Conservation (phyloP, 164 flowering plant genomes). For the Piper betle region DNA sequence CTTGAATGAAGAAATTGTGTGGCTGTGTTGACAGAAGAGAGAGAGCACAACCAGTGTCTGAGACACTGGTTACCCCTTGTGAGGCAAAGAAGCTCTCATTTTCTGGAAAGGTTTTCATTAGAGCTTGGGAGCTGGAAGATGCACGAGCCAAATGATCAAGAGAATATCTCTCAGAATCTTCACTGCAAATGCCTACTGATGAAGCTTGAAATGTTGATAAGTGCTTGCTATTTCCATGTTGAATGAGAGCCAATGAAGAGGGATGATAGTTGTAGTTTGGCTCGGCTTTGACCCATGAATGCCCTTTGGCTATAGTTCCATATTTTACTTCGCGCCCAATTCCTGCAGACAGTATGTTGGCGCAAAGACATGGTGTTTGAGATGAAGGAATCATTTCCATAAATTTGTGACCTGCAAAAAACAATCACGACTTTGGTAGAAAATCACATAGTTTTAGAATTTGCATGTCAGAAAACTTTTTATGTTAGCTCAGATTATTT, state of each 20-base stretch:
- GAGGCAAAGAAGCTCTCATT: slow-evolving; percentile 23
- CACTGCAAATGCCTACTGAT: slow-evolving; percentile 15
- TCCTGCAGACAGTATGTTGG: slow-evolving; percentile 29
- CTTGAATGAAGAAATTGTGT: slow-evolving; percentile 25
- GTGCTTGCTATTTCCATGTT: slow-evolving; percentile 16
- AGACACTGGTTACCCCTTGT: slow-evolving; percentile 27
- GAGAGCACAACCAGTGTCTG: slow-evolving; percentile 56
- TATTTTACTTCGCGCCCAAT: slow-evolving; percentile 19
- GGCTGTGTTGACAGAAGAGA: slow-evolving; percentile 74
- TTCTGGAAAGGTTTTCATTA: slow-evolving; percentile 20
- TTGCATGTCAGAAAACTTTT: too few species aligned
- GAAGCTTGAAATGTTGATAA: slow-evolving; percentile 12
- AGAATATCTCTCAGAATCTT: slow-evolving; percentile 14
- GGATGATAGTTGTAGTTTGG: slow-evolving; percentile 13
- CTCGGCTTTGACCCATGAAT: slow-evolving; percentile 20
- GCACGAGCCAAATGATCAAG: slow-evolving; percentile 16
- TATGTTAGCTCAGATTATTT: too few species aligned
- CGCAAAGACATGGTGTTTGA: slow-evolving; percentile 36
- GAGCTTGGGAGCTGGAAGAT: slow-evolving; percentile 15
- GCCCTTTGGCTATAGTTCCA: slow-evolving; percentile 20
- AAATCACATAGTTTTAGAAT: too few species aligned
- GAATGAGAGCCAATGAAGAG: slow-evolving; percentile 11
- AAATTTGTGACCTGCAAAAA: slow-evolving; percentile 26
- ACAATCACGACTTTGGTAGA: background rate
- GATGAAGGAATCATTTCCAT: slow-evolving; percentile 14